Conservation (phyloP, 139 green algal genomes). For the Chlorella sorokiniana region DNA sequence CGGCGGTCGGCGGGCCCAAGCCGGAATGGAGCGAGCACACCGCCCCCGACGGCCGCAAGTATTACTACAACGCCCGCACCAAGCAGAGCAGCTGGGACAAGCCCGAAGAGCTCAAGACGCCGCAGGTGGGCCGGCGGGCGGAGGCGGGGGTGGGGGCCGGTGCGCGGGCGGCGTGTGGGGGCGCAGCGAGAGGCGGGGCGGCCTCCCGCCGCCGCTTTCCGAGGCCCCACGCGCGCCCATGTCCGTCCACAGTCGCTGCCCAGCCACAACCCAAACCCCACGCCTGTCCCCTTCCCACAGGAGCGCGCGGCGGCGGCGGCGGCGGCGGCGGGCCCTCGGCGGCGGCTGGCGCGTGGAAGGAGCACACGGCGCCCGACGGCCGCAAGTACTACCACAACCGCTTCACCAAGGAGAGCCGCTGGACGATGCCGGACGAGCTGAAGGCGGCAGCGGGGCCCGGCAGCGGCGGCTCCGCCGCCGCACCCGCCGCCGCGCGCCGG, state of each 20-base stretch:
- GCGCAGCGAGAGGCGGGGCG: background rate
- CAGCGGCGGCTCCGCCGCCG: constrained; percentile 17
- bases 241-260: no score
- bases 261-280: background rate
- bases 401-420: constrained; percentile 75
- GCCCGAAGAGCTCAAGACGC: constrained; percentile 77
- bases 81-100: constrained; percentile 88
- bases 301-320: constrained; percentile 14
- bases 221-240: background rate
- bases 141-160: background rate
- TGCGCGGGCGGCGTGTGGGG: background rate
- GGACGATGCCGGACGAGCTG: constrained; percentile 83
- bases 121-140: background rate
- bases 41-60: constrained; percentile 86
- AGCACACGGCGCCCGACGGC: constrained; percentile 83
- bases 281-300: background rate
- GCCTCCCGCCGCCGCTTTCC: background rate
- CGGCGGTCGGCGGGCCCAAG: constrained; percentile 24
- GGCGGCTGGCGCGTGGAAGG: constrained; percentile 68
- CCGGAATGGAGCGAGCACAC: constrained; percentile 90
- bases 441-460: constrained; percentile 36
- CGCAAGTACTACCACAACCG: constrained; percentile 94
- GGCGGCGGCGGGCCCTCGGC: background rate
- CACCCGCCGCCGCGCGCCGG: background rate
- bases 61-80: constrained; percentile 90